Evolutionary conservation across 148 eudicot genomes (phyloP).

Genomic region (Rhododendron kiyosumense): DNA sequence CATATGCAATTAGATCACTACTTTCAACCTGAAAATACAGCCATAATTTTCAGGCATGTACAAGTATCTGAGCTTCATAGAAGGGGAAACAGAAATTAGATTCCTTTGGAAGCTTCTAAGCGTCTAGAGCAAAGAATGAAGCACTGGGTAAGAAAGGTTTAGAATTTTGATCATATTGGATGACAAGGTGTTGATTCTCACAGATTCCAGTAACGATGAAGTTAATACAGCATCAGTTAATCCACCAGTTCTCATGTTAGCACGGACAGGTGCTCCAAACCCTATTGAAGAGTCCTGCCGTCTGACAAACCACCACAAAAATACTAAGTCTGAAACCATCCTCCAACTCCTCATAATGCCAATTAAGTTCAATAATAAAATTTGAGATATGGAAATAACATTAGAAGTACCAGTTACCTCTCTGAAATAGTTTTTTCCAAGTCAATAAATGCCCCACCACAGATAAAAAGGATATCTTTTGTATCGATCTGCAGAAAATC

Average conservation of each 20-base stretch:
- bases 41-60: background rate
- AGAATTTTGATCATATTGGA: slow-evolving; percentile 5
- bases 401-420: slow-evolving; percentile 27
- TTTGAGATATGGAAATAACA: background rate
- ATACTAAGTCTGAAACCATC: background rate
- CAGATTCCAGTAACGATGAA: slow-evolving; percentile 80
- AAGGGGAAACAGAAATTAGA: background rate
- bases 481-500: slow-evolving; percentile 46
- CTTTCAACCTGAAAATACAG: slow-evolving; percentile 68
- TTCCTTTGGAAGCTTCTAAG: background rate
- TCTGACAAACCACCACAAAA: slow-evolving; percentile 32
- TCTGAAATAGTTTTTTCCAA: slow-evolving; percentile 66
- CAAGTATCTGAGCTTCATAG: background rate
- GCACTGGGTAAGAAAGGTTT: background rate
- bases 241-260: slow-evolving; percentile 58
- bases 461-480: slow-evolving; percentile 56
- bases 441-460: slow-evolving; percentile 67
- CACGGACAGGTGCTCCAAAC: slow-evolving; percentile 99
- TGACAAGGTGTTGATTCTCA: slow-evolving; percentile 28
- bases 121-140: background rate
- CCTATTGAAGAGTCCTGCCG: slow-evolving; percentile 97
- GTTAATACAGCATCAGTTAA: slow-evolving; percentile 47
- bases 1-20: slow-evolving; percentile 84
- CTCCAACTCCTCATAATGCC: background rate
- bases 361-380: background rate